phyloP scores from a whole-genome alignment of 2,329 filamentous ascomycete genomes.

The Cladosporium cucumerinum region DNA sequence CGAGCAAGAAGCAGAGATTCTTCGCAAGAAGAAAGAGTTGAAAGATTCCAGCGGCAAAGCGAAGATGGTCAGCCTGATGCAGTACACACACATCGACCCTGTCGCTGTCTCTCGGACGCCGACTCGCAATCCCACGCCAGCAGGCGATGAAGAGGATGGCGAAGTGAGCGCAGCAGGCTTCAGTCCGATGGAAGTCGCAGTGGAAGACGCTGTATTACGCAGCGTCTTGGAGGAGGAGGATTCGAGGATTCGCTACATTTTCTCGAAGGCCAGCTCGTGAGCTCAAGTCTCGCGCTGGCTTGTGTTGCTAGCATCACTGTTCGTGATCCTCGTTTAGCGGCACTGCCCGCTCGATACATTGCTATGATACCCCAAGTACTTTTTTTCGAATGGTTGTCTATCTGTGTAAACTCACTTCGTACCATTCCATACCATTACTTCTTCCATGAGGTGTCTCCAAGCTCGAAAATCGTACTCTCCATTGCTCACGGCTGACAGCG shows the following conservation, averaged over 20 bases:
- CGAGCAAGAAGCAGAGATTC: conserved; percentile 41
- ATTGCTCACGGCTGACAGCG: not conserved
- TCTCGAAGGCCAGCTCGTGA: conserved; percentile 42
- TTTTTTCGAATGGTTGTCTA: not conserved
- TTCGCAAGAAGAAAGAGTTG: conserved; percentile 30
- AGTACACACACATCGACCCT: conserved; percentile 53
- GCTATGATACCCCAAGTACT: not conserved
- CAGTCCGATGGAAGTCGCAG: conserved; percentile 30
- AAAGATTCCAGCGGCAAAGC: conserved; percentile 33
- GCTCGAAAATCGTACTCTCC: not conserved
- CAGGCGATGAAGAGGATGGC: conserved; percentile 33
- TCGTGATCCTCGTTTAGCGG: not conserved
- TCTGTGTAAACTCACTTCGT: not conserved
- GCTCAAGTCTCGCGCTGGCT: not conserved
- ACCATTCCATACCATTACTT: not conserved
- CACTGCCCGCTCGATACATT: not conserved
- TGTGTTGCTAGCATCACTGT: not conserved
- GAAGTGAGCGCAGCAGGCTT: conserved; percentile 30
- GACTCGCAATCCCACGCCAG: conserved; percentile 28
- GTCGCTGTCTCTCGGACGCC: conserved; percentile 33
- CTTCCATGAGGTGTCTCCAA: not conserved
- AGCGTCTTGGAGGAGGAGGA: conserved; percentile 47
- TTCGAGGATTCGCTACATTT: conserved; percentile 47
- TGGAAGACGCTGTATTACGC: conserved; percentile 52
- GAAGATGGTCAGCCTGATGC: conserved; percentile 53